Evolutionary conservation across 352 stramenopile species (phyloP).

Genomic region (Plasmopara muralis): DNA sequence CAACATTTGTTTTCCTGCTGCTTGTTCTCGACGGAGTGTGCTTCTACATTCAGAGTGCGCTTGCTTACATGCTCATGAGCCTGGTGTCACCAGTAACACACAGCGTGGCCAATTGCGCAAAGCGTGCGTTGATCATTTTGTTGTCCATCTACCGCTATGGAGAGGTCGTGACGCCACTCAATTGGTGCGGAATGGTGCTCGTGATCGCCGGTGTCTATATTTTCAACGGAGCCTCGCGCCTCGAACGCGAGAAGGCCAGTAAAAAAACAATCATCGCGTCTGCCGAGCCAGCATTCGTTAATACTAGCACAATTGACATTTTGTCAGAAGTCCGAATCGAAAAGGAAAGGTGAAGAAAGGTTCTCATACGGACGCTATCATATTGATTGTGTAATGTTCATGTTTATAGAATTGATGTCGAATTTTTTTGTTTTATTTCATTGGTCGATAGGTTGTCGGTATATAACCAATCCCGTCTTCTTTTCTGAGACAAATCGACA

Average conservation of each 20-base stretch:
- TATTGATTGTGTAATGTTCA: no score
- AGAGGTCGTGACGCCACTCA: constrained; percentile 73
- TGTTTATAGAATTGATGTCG: no score
- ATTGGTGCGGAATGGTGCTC: constrained; percentile 81
- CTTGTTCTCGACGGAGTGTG: constrained; percentile 65
- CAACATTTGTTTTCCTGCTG: constrained; percentile 42
- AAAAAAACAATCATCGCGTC: constrained; percentile 31
- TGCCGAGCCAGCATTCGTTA: constrained; percentile 22
- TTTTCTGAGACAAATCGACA: neutral
- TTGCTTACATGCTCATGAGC: constrained; percentile 89
- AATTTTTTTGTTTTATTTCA: constrained; percentile 2
- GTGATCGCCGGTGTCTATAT: constrained; percentile 86
- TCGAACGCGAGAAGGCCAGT: constrained; percentile 37
- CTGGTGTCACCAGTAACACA: constrained; percentile 87
- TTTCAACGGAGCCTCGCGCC: constrained; percentile 71
- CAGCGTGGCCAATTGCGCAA: constrained; percentile 88
- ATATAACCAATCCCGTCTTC: constrained; percentile 6
- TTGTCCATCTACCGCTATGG: constrained; percentile 88
- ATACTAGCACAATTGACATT: constrained; percentile 44
- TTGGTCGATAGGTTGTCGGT: constrained; percentile 6
- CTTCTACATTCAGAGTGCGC: constrained; percentile 88
- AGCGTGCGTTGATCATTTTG: constrained; percentile 86
- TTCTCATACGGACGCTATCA: neutral
- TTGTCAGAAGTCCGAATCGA: constrained; percentile 68
- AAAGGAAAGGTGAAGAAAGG: constrained; percentile 24